Conservation (phyloP, 345 rosid species). For the Arabidopsis suecica region DNA sequence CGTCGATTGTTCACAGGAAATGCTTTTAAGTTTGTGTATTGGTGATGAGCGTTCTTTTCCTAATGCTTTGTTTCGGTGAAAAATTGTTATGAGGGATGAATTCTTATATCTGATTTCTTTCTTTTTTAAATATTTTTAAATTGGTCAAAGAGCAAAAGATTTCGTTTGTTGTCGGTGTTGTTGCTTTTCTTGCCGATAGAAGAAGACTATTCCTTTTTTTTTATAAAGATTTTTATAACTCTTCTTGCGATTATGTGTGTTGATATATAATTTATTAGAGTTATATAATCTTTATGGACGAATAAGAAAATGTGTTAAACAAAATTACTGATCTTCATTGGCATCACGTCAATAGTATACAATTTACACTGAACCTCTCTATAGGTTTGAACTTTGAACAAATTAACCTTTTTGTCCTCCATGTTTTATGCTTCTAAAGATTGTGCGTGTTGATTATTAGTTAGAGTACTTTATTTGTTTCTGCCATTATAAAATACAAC, state of each 20-base stretch:
- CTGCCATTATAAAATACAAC: not conserved
- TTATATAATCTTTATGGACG: not conserved
- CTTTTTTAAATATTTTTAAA: not conserved
- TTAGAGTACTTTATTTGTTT: not conserved
- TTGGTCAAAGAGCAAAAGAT: not conserved
- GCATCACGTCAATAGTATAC: not conserved
- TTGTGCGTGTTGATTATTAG: not conserved
- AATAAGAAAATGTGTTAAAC: not conserved
- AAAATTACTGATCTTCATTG: not conserved
- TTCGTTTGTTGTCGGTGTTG: not conserved
- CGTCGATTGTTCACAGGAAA: conserved; percentile 7
- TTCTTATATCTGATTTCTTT: not conserved
- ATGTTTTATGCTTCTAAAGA: not conserved
- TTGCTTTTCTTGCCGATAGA: not conserved
- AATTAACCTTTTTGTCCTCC: not conserved
- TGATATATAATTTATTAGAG: not conserved
- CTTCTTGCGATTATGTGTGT: not conserved
- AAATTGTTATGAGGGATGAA: not conserved
- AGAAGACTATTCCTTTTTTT: not conserved
- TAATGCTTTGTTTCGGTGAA: not conserved
- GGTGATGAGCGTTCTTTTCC: not conserved
- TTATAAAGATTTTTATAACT: too few species aligned
- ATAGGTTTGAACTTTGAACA: not conserved
- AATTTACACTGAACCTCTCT: not conserved
- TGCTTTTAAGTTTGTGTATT: not conserved